Base-by-base conservation (phyloP, 176 grass and related monocot species). In the Eremochloa ophiuroides region DNA sequence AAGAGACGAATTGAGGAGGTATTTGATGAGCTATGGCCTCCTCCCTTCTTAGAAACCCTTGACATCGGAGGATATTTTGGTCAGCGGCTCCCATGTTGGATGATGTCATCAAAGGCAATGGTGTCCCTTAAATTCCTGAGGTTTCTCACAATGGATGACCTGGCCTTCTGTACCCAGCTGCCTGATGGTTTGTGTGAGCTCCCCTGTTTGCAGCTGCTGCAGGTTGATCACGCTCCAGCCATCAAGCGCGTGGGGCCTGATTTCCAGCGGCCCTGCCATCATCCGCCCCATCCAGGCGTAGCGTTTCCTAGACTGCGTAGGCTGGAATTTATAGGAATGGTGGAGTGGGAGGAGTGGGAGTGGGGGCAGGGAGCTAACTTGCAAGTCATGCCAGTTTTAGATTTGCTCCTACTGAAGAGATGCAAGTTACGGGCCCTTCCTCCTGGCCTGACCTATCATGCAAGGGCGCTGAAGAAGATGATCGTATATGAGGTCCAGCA, bases 11-110 rank as follows among this genome's bases (percentile, higher is more conserved):
- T 80, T 0, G 12, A 80, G 59, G 5, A 56, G 25, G 68, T 80
- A 3, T 73, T 80, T 64, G 70, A 89, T 37, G 82, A 75, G 47
- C 37, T 84, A 2, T 76, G 62, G 2, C 81, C 81, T 48, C 76
- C 81, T 0, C 23, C 23, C 5, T 48, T n/a, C 5, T 10, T 84
- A 38, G 70, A 86, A 35, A 37, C 1, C 14, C 42, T 81, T 27
- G 0, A 1, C 7, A 86, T 86, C 28, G 1, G 2, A 6, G 61
- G 61, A 1, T 86, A 80, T 15, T 79, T 64, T 81, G 77, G 85
- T 17, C 17, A n/a, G 14, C 26, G 42, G 3, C 59, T 66, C 26
- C 77, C 85, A 58, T 61, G 14, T 1, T 86, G 85, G 85, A 38
- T 80, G 44, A 39, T 39, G 18, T 39, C 75, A 0, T 11, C 34